phyloP scores from a whole-genome alignment of 495 filamentous ascomycete species.

The Tetracladium setigerum region DNA sequence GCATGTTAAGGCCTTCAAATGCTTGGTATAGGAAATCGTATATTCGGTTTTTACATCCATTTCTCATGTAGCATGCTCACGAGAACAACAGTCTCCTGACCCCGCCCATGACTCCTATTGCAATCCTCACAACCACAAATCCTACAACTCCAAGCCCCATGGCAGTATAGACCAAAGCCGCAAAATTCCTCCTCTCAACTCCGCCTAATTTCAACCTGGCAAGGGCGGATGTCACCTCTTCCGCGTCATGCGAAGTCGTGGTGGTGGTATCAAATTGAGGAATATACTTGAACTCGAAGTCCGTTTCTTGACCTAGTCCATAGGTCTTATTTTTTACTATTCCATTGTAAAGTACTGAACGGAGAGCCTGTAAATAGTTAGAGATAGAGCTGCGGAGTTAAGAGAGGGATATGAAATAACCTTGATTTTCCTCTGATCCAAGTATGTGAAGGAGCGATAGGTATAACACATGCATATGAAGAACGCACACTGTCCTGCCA shows the following conservation, averaged over 20 bases:
- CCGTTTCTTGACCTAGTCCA: slow-evolving; percentile 17
- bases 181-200: slow-evolving; percentile 19
- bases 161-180: slow-evolving; percentile 1
- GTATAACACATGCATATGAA: slow-evolving; percentile 48
- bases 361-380: slow-evolving; percentile 6
- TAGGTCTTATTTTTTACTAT: slow-evolving; percentile 14
- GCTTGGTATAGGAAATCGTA: too few relatives aligned
- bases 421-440: slow-evolving; percentile 52
- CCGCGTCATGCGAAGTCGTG: background rate
- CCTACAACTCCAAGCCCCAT: too few relatives aligned
- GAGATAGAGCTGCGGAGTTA: background rate
- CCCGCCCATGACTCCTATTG: too few relatives aligned
- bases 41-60: too few relatives aligned
- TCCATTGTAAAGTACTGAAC: slow-evolving; percentile 7
- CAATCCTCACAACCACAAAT: too few relatives aligned
- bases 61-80: too few relatives aligned
- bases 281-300: slow-evolving; percentile 22
- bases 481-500: slow-evolving; percentile 62
- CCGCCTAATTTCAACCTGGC: background rate
- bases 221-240: slow-evolving; percentile 6
- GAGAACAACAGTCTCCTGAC: too few relatives aligned
- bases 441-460: slow-evolving; percentile 43
- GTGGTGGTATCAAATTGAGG: slow-evolving; percentile 10
- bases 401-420: slow-evolving; percentile 20
- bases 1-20: too few relatives aligned